Conservation (phyloP, 1,284 basidiomycete species). For the Heterobasidion parviporum region DNA sequence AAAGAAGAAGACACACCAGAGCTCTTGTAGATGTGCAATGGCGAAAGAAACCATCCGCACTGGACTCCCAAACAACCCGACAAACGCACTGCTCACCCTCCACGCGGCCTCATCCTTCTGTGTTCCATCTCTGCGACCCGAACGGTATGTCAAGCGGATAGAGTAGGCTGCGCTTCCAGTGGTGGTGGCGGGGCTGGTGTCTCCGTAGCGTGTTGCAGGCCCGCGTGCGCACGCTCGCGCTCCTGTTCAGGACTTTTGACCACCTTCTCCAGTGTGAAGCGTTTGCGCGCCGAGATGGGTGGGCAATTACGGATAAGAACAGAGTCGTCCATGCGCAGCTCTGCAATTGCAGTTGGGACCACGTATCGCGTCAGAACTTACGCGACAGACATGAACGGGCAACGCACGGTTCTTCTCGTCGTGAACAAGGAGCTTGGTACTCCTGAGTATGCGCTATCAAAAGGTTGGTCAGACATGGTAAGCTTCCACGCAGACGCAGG, state of each 20-base stretch:
- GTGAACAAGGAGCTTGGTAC: slow-evolving; percentile 70
- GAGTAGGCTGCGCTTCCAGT: background rate
- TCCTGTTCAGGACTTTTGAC: slow-evolving; percentile 59
- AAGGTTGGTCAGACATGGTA: background rate
- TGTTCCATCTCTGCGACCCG: no score
- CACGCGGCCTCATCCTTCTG: no score
- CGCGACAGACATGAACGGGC: background rate
- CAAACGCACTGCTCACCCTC: no score
- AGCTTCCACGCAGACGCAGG: background rate
- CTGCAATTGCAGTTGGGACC: slow-evolving; percentile 24
- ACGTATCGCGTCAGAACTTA: slow-evolving; percentile 1
- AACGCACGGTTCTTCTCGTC: slow-evolving; percentile 58
- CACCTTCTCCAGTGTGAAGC: slow-evolving; percentile 60
- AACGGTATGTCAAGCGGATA: background rate
- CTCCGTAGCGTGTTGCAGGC: background rate
- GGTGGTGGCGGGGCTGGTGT: background rate
- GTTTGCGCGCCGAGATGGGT: slow-evolving; percentile 67
- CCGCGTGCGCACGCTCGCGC: slow-evolving; percentile 28
- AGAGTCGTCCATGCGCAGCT: slow-evolving; percentile 54
- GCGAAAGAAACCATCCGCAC: no score
- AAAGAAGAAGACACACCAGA: no score
- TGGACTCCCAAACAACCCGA: no score
- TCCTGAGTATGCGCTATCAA: slow-evolving; percentile 54
- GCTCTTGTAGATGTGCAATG: no score
- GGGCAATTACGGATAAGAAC: slow-evolving; percentile 74